Evolutionary conservation across 371 early-diverging fungal genomes (phyloP).

Genomic region (Blakeslea trispora): DNA sequence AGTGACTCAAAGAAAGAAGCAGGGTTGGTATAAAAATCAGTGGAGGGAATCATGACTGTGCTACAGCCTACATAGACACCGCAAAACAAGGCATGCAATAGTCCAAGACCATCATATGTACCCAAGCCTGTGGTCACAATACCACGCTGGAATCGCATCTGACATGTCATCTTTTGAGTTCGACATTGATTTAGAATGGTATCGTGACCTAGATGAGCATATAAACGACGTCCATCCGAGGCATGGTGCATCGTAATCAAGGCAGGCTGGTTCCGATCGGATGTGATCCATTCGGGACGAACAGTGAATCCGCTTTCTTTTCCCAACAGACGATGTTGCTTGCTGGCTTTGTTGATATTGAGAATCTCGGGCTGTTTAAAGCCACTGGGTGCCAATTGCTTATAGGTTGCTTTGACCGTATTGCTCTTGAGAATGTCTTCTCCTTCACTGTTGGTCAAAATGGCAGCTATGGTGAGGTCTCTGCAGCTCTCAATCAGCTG

Average conservation of each 20-base stretch:
- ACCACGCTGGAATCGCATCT: slow-evolving; percentile 65
- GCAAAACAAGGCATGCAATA: slow-evolving; percentile 71
- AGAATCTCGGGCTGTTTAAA: slow-evolving; percentile 48
- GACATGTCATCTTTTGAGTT: slow-evolving; percentile 79
- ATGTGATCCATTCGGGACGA: slow-evolving; percentile 46
- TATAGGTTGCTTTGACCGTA: slow-evolving; percentile 41
- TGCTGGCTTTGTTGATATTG: slow-evolving; percentile 62
- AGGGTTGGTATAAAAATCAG: slow-evolving; percentile 44
- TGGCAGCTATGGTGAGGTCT: slow-evolving; percentile 57
- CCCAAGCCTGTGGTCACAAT: slow-evolving; percentile 68
- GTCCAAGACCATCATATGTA: slow-evolving; percentile 71
- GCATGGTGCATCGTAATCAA: slow-evolving; percentile 57
- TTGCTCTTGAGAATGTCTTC: slow-evolving; percentile 69
- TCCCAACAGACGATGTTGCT: slow-evolving; percentile 53
- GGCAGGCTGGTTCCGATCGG: slow-evolving; percentile 36
- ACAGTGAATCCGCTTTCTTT: slow-evolving; percentile 58
- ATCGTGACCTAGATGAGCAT: slow-evolving; percentile 64
- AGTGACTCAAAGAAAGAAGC: slow-evolving; percentile 68
- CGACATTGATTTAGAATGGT: slow-evolving; percentile 75
- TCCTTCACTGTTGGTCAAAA: slow-evolving; percentile 65
- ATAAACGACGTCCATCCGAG: slow-evolving; percentile 59
- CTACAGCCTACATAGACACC: slow-evolving; percentile 66
- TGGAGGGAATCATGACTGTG: slow-evolving; percentile 32
- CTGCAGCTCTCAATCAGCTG: slow-evolving; percentile 59
- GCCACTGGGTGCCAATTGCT: slow-evolving; percentile 22